Base-by-base conservation (phyloP, 192 early-diverging fungal species). In the Pilobolus umbonatus region DNA sequence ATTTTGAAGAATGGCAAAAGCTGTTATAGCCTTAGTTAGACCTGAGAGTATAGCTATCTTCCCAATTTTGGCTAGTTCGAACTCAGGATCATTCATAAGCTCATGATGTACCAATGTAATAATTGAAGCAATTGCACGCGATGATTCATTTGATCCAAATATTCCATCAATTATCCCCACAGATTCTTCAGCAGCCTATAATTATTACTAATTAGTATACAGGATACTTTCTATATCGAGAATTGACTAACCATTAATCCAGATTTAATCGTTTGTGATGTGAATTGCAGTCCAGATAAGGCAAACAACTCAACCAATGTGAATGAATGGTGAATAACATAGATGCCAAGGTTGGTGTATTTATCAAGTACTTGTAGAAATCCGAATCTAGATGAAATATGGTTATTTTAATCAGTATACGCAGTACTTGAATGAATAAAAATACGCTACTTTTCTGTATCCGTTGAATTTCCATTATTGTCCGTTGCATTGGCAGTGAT, bases 81-180 rank as follows among this genome's bases (percentile, higher is more conserved):
- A 83, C 28, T 86, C 85, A 2, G 83, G 79, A 61, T 88, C 80
- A 11, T 88, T 80, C 51, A 80, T 64, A 4, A 88, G 67, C 70
- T 94, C 92, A 17, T 84, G 76, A 40, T 84, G 82, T 26, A 91
- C 82, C 49, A 96, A 72, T 34, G 85, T 71, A 29, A 96, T 85
- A 43, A 96, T 81, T 19, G 89, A 84, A 1, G 88, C 85, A 26
- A 94, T 69, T 11, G 92, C 91, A 24, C 88, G 80, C 14, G 94
- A 95, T 0, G 95, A 93, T 64, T 98, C 95, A 5, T 91, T 97
- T 2, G 88, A 85, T 21, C 96, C 96, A 79, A 98, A 97, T 8
- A 98, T 64, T 4, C 91, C 93, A 74, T 97, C 96, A 35, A 98
- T 80, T n/a, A 94, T 72, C 1, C 87, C 84, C 12, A 96, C 93